Evolutionary conservation across 805 yeast species (phyloP), one percentile per base, ranked within the genome.

Genomic region (Grigorovia humatica): DNA sequence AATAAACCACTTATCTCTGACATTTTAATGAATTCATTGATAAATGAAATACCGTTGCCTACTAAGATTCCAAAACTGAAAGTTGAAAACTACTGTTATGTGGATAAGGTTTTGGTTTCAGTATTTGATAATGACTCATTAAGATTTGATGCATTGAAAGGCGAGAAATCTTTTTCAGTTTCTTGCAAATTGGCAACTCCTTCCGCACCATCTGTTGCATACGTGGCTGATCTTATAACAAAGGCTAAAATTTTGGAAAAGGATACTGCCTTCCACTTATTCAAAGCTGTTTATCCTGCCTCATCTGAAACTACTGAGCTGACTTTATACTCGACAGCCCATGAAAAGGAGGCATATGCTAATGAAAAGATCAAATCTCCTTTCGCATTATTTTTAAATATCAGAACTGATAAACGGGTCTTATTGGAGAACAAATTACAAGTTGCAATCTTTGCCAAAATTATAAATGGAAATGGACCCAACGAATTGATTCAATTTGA

Each of bases 1-100:
- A 51, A 49, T 20, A 68, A 70, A 46, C 85, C 93, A 2, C 74
- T 83, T 2, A 73, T 85, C 13, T 76, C 96, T 0, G 96, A 89
- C 65, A 75, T 88, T 47, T 70, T 91, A 53, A 88, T 90, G 95
- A 95, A 90, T 61, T 88, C 96, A 0, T 73, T 91, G 62, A 80
- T 86, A 32, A 91, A 91, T 63, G 95, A 88, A 59, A 83, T 82
- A 23, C 93, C 96, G 0, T 73, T 91, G 44, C 70, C 71, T 68
- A 77, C 52, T 57, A 73, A 77, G 43, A 69, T 89, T 17, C 96
- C 97, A 0, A 71, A 72, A 29, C 73, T 91, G 72, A 72, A 70
- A 54, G 96, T 90, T 6, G 73, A 71, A 12, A 74, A 77, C 3
- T 88, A 93, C 86, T 76, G 83, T 29, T 72, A 74, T 12, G 79